phyloP scores from a whole-genome alignment of 345 rosid species.

The Euphorbia peplus region DNA sequence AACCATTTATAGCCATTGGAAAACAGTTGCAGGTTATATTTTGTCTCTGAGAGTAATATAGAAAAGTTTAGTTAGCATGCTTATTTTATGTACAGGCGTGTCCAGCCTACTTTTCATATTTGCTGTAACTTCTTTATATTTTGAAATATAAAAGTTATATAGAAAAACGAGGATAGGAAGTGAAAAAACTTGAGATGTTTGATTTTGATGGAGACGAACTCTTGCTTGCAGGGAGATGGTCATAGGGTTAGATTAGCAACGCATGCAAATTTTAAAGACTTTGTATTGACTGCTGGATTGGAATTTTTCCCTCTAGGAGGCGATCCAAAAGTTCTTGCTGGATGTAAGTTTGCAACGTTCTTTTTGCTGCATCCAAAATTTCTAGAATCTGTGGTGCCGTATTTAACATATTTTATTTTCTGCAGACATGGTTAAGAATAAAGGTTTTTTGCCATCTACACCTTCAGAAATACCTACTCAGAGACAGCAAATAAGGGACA shows the following conservation, averaged over 20 bases:
- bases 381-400: background rate
- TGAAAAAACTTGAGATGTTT: constrained; percentile 3
- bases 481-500: constrained; percentile 45
- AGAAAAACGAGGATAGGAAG: no score
- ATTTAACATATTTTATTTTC: background rate
- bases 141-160: no score
- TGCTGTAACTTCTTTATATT: background rate
- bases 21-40: constrained; percentile 47
- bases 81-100: background rate
- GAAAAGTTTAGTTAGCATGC: background rate
- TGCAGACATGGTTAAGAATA: constrained; percentile 65
- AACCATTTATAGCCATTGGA: constrained; percentile 59
- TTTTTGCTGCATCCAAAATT: background rate
- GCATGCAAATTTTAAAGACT: constrained; percentile 31
- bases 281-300: constrained; percentile 30
- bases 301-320: constrained; percentile 37
- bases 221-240: constrained; percentile 30
- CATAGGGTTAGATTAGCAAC: constrained; percentile 36
- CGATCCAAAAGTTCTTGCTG: constrained; percentile 33
- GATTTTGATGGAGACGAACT: constrained; percentile 1
- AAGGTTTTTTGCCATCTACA: constrained; percentile 61
- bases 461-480: constrained; percentile 53
- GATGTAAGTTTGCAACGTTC: constrained; percentile 23
- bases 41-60: background rate
- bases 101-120: background rate